Base-by-base conservation (phyloP, 192 early-diverging fungal genomes). In the Lobosporangium transversale region DNA sequence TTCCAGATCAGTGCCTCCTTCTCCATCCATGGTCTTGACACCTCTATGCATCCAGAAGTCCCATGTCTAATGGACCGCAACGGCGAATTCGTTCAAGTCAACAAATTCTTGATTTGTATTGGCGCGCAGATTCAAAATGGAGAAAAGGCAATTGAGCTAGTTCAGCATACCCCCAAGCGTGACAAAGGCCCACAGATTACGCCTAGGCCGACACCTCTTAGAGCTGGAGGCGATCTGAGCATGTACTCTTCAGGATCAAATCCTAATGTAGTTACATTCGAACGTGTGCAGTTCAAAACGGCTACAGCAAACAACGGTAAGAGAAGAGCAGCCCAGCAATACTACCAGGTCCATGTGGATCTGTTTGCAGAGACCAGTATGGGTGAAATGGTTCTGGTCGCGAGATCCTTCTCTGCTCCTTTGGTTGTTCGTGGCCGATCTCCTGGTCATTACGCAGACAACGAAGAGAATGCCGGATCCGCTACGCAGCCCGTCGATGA, bases 301-400 rank as follows among this genome's bases (percentile, higher is more conserved):
- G 96, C 96, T 21, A 98, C 97, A 0, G 94, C 94, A 26, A 98
- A 98, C 79, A 98, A 96, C 65, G 94, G 94, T 52, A 95, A 95
- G 78, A 88, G 96, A 45, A 84, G 94, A 21, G 94, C 93, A 15
- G 94, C 95, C 12, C 97, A 98, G 78, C 97, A 98, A 70, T 97
- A 96, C 81, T 95, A 96, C 65, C 85, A 89, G n/a, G 83, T 98
- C 40, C 71, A 85, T 24, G 88, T 95, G 1, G 91, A 94, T 64
- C 82, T 98, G 23, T 91, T 84, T 70, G 95, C 88, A n/a, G 85
- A 90, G 51, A 85, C 84, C 31, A 87, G 85, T 15, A 84, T 84
- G 33, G 89, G 89, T 42, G 82, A 85, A 17, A 55, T 58, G 57
- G 55, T 69, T 14, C 36, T 88, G 48, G 83, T 96, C 6, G 95